Evolutionary conservation across 1,284 basidiomycete genomes (phyloP), one percentile per base, ranked within the genome.

Genomic region (Malassezia cuniculi): DNA sequence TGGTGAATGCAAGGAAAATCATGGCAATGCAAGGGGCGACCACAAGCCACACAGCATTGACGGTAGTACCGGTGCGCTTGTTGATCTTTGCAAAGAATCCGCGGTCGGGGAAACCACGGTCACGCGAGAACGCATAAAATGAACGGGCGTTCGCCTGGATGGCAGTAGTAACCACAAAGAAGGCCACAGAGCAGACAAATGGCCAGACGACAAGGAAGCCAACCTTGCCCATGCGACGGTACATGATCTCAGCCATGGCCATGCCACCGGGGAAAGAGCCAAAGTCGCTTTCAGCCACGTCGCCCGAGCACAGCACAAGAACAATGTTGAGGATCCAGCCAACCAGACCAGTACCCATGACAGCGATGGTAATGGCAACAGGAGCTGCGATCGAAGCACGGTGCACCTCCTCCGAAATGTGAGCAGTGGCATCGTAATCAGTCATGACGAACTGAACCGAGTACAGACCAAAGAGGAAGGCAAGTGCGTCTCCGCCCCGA

Each of bases 381-480:
- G 69, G 70, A 2, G 69, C 84, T 39, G 85, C 81, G 55, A 85
- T 82, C 3, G 85, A 82, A 7, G 87, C 86, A 34, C 82, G 76
- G 57, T 77, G 78, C 24, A 93, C 82, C 70, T 93, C 87, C 62
- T 93, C 86, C 5, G 81, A 82, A 49, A 93, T 90, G 67, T 93
- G 87, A 2, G 85, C 85, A 5, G 73, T 70, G 2, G 69, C 71
- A 41, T 71, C 71, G 53, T 72, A 71, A 43, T 71, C 71, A 12
- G 69, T 69, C 58, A 64, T 66, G 41, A 63, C 62, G 40, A 59
- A 90, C 68, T 90, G 83, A 8, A 93, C 86, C 48, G 81, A 83
- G 39, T 89, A 71, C 39, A 93, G 69, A 19, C 86, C 86, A 49
- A 93, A 80, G 36, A 89, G 69, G 71, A 90, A 89, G 1, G 84